These are phyloP conservation scores for Penicillium maclennaniae DNA, from an alignment of 495 filamentous ascomycete species.

Conservation along the genomic window DNA sequence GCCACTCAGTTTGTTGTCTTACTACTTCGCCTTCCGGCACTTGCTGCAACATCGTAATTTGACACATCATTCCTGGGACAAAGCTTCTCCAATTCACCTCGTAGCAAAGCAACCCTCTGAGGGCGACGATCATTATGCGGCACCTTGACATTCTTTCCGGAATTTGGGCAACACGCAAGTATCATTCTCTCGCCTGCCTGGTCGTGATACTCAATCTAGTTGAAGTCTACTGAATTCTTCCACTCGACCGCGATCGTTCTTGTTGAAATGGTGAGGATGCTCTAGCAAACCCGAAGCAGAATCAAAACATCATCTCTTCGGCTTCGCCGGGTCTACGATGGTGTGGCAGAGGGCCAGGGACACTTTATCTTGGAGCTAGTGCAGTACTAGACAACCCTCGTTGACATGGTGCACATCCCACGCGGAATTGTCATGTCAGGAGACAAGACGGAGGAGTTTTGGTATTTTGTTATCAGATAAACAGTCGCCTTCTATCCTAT, in stretches of 20 bases:
- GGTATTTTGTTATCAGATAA: slow-evolving; percentile 4
- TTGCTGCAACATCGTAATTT: too few species aligned
- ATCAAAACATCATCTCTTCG: slow-evolving; percentile 4
- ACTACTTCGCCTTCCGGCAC: too few species aligned
- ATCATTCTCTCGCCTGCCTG: slow-evolving; percentile 2
- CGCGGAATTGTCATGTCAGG: slow-evolving; percentile 6
- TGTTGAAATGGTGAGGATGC: slow-evolving; percentile 15
- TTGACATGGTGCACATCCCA: slow-evolving; percentile 7
- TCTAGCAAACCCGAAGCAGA: slow-evolving; percentile 10
- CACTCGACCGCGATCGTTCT: slow-evolving; percentile 11
- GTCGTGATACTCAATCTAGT: too few species aligned
- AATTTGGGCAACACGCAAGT: slow-evolving; percentile 1
- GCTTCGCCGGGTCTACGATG: slow-evolving; percentile 21
- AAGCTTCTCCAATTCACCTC: neutral
- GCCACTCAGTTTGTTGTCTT: too few species aligned
- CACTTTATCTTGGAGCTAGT: slow-evolving; percentile 3
- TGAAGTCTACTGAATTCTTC: slow-evolving; percentile 20
- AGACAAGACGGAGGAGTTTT: slow-evolving; percentile 7
- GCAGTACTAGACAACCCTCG: slow-evolving; percentile 24
- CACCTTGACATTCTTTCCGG: slow-evolving; percentile 15
- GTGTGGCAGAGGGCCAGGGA: neutral
- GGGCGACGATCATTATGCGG: slow-evolving; percentile 13
- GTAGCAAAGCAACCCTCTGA: slow-evolving; percentile 4
- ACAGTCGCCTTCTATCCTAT: slow-evolving; percentile 1
- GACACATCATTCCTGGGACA: too few species aligned